A percentile compares a stretch with the other conserved stretches of the same genome.
Evolutionary conservation across 371 early-diverging fungal species (phyloP).

Genomic region (Rhizomucor pusillus): DNA sequence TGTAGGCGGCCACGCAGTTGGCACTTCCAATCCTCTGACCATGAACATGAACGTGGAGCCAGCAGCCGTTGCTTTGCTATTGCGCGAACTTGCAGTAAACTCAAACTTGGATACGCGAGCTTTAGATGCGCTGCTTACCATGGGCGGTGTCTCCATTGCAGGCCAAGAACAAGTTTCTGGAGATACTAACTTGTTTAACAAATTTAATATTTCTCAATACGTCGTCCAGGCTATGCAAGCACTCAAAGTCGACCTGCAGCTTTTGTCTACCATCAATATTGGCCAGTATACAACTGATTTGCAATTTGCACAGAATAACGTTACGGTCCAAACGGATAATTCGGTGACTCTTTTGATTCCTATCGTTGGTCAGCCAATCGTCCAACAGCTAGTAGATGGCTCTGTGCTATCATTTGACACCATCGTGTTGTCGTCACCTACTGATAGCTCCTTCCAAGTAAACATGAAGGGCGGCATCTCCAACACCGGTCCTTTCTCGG

Average conservation of each 20-base stretch:
- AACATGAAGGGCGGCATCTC: slow-evolving; percentile 49
- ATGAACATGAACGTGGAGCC: slow-evolving; percentile 43
- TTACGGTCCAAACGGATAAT: slow-evolving; percentile 38
- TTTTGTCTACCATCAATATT: slow-evolving; percentile 42
- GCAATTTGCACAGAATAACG: slow-evolving; percentile 46
- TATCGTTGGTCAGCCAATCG: slow-evolving; percentile 54
- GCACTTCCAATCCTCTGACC: slow-evolving; percentile 21
- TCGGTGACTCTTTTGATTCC: slow-evolving; percentile 47
- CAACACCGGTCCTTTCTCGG: slow-evolving; percentile 59
- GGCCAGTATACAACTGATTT: slow-evolving; percentile 49
- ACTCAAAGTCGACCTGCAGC: slow-evolving; percentile 47
- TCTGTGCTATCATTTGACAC: slow-evolving; percentile 45
- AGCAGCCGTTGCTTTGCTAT: slow-evolving; percentile 35
- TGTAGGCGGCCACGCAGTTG: slow-evolving; percentile 30
- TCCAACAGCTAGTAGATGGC: slow-evolving; percentile 48
- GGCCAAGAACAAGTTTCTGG: slow-evolving; percentile 35
- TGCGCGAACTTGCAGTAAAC: slow-evolving; percentile 42
- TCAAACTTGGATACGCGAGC: slow-evolving; percentile 43
- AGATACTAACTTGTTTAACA: slow-evolving; percentile 30
- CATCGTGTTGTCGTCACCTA: slow-evolving; percentile 41
- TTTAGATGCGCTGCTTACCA: slow-evolving; percentile 43
- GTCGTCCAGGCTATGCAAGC: slow-evolving; percentile 48
- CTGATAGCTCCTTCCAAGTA: slow-evolving; percentile 45
- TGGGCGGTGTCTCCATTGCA: slow-evolving; percentile 38
- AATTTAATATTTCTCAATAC: slow-evolving; percentile 47